These are phyloP conservation scores for Russula ochroleuca DNA, from an alignment of 768 basidiomycete species.

Conservation along the genomic window DNA sequence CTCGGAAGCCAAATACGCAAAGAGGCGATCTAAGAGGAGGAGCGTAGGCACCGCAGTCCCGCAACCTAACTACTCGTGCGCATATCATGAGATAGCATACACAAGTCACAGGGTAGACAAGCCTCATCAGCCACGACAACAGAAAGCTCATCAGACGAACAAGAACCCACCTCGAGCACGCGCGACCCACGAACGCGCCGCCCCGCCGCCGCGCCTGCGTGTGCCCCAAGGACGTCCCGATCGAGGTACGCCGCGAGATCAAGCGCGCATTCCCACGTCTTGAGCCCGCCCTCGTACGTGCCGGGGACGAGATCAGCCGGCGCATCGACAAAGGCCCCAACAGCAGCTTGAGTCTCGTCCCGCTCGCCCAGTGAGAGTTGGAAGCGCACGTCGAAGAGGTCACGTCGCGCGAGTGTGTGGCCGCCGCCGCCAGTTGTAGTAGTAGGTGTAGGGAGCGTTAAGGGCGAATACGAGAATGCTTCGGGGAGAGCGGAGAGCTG, in stretches of 20 bases:
- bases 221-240: slow-evolving; percentile 28
- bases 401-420: slow-evolving; percentile 61
- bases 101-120: slow-evolving; percentile 2
- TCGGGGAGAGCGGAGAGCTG: slow-evolving; percentile 69
- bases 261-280: slow-evolving; percentile 95
- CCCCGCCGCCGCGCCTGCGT: slow-evolving; percentile 22
- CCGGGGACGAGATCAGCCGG: slow-evolving; percentile 89
- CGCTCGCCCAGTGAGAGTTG: slow-evolving; percentile 50
- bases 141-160: not conserved
- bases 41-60: slow-evolving; percentile 86
- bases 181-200: slow-evolving; percentile 44
- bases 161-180: slow-evolving; percentile 61
- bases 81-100: too few species aligned
- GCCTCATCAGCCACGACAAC: not conserved
- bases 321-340: slow-evolving; percentile 67
- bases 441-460: slow-evolving; percentile 43
- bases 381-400: slow-evolving; percentile 95
- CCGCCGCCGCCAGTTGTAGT: not conserved
- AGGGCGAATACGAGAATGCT: slow-evolving; percentile 74
- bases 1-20: slow-evolving; percentile 34
- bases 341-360: slow-evolving; percentile 44
- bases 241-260: slow-evolving; percentile 74
- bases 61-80: slow-evolving; percentile 68
- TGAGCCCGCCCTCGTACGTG: slow-evolving; percentile 92
- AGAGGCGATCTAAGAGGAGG: slow-evolving; percentile 61